A percentile compares a stretch with the other conserved stretches of the same genome.
These are phyloP conservation scores for Sarcodon sp. DNA, from an alignment of 768 basidiomycete species.

Conservation along the genomic window DNA sequence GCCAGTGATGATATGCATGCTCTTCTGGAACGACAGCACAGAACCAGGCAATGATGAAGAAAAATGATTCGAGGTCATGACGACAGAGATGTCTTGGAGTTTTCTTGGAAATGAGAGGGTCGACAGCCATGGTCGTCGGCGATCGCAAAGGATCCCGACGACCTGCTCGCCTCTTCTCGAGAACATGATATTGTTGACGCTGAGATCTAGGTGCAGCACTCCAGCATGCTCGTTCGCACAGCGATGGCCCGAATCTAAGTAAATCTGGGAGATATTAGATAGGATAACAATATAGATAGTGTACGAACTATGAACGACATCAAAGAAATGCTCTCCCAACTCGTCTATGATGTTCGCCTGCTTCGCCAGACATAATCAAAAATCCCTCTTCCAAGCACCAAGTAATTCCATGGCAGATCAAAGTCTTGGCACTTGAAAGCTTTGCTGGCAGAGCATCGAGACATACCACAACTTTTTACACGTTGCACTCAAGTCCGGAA, in stretches of 20 bases:
- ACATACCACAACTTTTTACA: too few species aligned
- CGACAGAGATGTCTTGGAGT: conserved; percentile 1
- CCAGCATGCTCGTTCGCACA: conserved; percentile 1
- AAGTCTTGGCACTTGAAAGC: too few species aligned
- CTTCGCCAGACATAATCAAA: too few species aligned
- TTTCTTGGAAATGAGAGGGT: not conserved
- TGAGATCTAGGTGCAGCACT: conserved; percentile 2
- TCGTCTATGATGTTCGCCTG: not conserved
- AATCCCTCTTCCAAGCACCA: too few species aligned
- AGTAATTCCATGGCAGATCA: too few species aligned
- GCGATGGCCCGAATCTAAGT: not conserved
- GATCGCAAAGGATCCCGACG: conserved; percentile 1
- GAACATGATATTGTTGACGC: conserved; percentile 4
- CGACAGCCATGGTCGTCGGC: too few species aligned
- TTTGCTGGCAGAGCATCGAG: too few species aligned
- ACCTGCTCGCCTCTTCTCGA: not conserved
- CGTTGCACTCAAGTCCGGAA: too few species aligned
- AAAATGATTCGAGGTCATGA: conserved; percentile 4
- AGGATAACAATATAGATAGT: not conserved
- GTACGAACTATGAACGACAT: conserved; percentile 2
- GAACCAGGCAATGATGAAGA: conserved; percentile 1
- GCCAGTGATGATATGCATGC: not conserved
- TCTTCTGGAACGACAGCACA: not conserved
- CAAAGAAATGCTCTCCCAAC: conserved; percentile 1
- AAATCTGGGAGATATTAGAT: not conserved